Conservation (phyloP, 768 basidiomycete species). For the Gloeophyllum trabeum region DNA sequence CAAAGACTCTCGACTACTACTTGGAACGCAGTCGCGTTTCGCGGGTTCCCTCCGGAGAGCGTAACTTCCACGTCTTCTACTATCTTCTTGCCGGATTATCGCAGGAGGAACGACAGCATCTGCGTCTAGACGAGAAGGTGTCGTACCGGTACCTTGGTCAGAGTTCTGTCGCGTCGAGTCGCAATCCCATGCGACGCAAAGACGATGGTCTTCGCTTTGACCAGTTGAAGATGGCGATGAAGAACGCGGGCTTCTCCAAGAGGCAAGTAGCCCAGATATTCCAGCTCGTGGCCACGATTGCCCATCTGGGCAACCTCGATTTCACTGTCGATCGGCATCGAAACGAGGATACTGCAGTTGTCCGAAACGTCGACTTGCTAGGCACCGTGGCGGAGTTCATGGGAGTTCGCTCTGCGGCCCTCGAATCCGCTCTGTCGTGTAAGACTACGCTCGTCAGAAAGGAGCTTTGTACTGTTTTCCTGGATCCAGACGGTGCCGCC, state of each 20-base stretch:
- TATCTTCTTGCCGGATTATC: constrained; percentile 90
- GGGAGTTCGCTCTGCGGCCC: constrained; percentile 59
- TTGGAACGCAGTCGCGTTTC: constrained; percentile 88
- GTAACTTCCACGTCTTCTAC: constrained; percentile 97
- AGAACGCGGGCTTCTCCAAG: constrained; percentile 88
- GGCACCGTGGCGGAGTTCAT: constrained; percentile 84
- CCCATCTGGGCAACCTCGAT: constrained; percentile 93
- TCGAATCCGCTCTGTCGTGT: constrained; percentile 81
- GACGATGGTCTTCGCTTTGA: constrained; percentile 87
- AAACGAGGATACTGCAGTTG: constrained; percentile 89
- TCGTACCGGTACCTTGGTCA: constrained; percentile 84
- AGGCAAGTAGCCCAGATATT: constrained; percentile 92
- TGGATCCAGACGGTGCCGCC: constrained; percentile 88
- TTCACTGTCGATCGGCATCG: constrained; percentile 75
- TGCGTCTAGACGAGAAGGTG: constrained; percentile 72
- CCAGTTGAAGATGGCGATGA: constrained; percentile 90
- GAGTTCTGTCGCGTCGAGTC: constrained; percentile 31
- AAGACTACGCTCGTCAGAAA: constrained; percentile 89
- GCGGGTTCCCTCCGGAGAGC: constrained; percentile 78
- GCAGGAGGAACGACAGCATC: constrained; percentile 77
- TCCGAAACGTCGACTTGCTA: constrained; percentile 77
- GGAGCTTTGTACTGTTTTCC: constrained; percentile 91
- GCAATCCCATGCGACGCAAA: constrained; percentile 39
- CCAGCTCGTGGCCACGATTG: constrained; percentile 89
- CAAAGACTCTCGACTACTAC: constrained; percentile 96